Percentiles rank a stretch among this genome's conserved stretches.
These are phyloP conservation scores for Ceratocystis alfenasii DNA, from an alignment of 2,329 filamentous ascomycete species.

Conservation along the genomic window DNA sequence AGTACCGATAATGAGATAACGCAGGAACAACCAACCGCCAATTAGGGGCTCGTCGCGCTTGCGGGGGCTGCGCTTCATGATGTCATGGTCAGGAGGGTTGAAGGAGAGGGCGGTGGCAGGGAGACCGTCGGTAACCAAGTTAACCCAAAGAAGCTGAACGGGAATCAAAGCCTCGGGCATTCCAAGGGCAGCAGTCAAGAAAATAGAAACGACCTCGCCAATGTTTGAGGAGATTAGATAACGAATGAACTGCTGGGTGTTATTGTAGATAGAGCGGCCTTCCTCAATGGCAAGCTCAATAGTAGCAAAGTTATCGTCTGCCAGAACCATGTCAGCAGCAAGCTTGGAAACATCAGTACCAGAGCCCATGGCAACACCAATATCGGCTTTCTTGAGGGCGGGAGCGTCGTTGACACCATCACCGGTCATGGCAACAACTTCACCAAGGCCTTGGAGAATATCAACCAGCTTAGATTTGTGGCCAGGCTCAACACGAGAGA, in stretches of 20 bases:
- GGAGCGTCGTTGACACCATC: constrained; percentile 98
- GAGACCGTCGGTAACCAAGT: constrained; percentile 92
- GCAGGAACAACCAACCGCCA: constrained; percentile 91
- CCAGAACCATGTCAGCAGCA: constrained; percentile 95
- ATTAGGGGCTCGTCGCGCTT: constrained; percentile 90
- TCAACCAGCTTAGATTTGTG: constrained; percentile 99
- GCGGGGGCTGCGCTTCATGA: constrained; percentile 85
- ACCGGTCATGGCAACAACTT: constrained; percentile 98
- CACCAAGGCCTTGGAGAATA: constrained; percentile 78
- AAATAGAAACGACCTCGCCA: constrained; percentile 97
- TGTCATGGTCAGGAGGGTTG: constrained; percentile 96
- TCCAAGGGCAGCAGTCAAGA: constrained; percentile 86
- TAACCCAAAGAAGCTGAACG: constrained; percentile 96
- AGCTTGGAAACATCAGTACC: constrained; percentile 95
- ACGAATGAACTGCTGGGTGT: constrained; percentile 98
- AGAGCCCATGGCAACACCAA: constrained; percentile 96
- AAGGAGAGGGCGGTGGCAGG: constrained; percentile 93
- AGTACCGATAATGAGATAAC: constrained; percentile 89
- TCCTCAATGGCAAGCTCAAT: constrained; percentile 95
- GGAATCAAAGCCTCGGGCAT: constrained; percentile 97
- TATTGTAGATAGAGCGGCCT: constrained; percentile 97
- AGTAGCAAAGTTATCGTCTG: constrained; percentile 97
- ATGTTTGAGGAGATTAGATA: constrained; percentile 99
- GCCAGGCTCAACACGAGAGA: constrained; percentile 87
- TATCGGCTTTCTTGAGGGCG: constrained; percentile 95